phyloP scores from a whole-genome alignment of 257 asterid genomes.

The Solanum sparsipilum region DNA sequence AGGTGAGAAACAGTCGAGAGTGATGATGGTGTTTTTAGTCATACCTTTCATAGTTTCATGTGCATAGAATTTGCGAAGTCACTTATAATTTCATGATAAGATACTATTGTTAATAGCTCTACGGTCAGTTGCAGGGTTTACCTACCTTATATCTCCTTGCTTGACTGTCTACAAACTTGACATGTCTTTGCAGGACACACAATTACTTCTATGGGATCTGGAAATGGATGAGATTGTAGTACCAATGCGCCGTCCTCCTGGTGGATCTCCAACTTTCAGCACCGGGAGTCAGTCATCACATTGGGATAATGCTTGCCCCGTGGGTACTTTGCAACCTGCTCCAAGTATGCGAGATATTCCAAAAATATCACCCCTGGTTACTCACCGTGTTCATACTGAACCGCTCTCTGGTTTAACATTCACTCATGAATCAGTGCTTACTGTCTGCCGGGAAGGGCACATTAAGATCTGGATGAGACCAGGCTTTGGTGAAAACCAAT shows the following conservation, averaged over 20 bases:
- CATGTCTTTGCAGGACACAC: conserved; percentile 56
- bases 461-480: conserved; percentile 95
- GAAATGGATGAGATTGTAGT: conserved; percentile 97
- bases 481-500: conserved; percentile 45
- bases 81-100: not conserved
- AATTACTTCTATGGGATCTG: conserved; percentile 89
- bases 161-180: not conserved
- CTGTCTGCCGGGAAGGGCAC: conserved; percentile 85
- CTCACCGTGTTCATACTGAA: conserved; percentile 93
- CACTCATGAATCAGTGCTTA: conserved; percentile 79
- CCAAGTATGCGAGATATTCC: conserved; percentile 90
- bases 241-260: conserved; percentile 89
- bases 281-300: conserved; percentile 91
- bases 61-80: not conserved
- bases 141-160: not conserved
- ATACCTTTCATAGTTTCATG: not conserved
- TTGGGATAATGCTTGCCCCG: conserved; percentile 78
- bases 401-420: conserved; percentile 89
- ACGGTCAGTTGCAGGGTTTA: not conserved
- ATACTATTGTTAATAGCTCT: not conserved
- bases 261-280: conserved; percentile 90
- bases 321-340: conserved; percentile 76
- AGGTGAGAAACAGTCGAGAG: not conserved
- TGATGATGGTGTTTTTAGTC: not conserved
- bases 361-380: conserved; percentile 73